Conservation (phyloP, 2,329 filamentous ascomycete species). For the Lachnellula occidentalis region DNA sequence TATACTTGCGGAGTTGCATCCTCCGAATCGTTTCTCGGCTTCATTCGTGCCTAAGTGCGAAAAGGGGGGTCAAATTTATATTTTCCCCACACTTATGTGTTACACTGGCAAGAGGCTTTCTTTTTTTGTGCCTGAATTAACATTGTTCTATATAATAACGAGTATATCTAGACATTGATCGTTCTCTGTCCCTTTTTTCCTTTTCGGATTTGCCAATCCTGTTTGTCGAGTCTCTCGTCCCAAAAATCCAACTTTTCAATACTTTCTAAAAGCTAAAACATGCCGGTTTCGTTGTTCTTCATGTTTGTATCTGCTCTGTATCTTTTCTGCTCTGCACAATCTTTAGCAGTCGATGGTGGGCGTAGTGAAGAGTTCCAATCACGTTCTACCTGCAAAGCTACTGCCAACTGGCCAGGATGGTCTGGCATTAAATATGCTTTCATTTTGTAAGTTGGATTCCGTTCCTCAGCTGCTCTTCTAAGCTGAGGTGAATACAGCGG, state of each 20-base stretch:
- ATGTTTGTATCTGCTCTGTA: not conserved
- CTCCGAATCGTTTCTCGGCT: not conserved
- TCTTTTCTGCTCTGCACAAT: not conserved
- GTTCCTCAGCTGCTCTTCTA: not conserved
- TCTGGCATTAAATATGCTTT: constrained; percentile 37
- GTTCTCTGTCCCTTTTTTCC: not conserved
- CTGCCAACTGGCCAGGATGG: constrained; percentile 33
- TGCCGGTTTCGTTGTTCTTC: not conserved
- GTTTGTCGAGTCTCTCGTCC: not conserved
- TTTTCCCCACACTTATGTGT: not conserved
- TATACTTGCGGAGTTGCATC: not conserved
- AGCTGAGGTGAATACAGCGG: constrained; percentile 26
- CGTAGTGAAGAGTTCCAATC: not conserved
- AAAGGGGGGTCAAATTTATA: not conserved
- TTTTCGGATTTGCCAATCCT: not conserved
- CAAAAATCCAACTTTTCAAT: no score
- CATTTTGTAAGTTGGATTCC: constrained; percentile 33
- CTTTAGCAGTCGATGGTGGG: not conserved
- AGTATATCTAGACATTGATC: not conserved
- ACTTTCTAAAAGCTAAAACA: not conserved
- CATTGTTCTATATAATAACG: not conserved
- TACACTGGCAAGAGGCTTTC: not conserved
- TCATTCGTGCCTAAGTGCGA: not conserved
- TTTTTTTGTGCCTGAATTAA: not conserved
- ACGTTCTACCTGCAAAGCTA: constrained; percentile 19